Base-by-base conservation (phyloP, 163 green algal genomes). In the Chlamydomonas reinhardtii region DNA sequence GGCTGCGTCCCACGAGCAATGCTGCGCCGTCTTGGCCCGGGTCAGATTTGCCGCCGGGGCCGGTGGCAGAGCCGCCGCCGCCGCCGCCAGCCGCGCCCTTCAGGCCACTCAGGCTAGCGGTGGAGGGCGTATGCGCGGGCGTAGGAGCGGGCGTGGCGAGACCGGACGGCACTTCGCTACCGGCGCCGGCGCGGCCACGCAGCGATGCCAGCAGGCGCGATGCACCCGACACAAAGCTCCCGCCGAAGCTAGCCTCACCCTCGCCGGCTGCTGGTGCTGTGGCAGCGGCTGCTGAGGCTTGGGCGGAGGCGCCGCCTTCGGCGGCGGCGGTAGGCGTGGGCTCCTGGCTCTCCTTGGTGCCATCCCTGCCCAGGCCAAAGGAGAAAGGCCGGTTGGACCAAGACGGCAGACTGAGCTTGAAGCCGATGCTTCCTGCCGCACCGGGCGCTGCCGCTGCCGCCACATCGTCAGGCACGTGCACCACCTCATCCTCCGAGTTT, bases 161-260 rank as follows among this genome's bases (percentile, higher is more conserved):
- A 14, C 48, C 48, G 19, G 48, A 56, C 11, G 48, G 48, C 48
- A 56, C 48, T 19, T 56, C 48, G 59, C 59, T 65, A 22, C 59
- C 59, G n/a, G n/a, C n/a, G 59, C 59, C 59, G 59, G 22, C 59
- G 20, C 59, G 22, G 1, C 2, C 24, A 16, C 74, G 74, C 32
- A 82, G 20, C 74, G 56, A 32, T 20, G 74, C 74, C 74, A 82
- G 43, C 74, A 82, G 54, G 0, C 74, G 56, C 20, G 35, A 54
- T 15, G 74, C 61, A 2, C 59, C 34, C 5, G 72, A 52, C 16
- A 32, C 62, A 29, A 69, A 22, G 39, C 52, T 29, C 15, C 74
- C n/a, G 11, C 48, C n/a, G 32, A 43, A n/a, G 14, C 12, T 32
- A 62, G 52, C 74, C 29, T n/a, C 61, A 5, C 56, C 34, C 34